Conservation (phyloP, 2,329 filamentous ascomycete species). For the Beauveria medogensis region DNA sequence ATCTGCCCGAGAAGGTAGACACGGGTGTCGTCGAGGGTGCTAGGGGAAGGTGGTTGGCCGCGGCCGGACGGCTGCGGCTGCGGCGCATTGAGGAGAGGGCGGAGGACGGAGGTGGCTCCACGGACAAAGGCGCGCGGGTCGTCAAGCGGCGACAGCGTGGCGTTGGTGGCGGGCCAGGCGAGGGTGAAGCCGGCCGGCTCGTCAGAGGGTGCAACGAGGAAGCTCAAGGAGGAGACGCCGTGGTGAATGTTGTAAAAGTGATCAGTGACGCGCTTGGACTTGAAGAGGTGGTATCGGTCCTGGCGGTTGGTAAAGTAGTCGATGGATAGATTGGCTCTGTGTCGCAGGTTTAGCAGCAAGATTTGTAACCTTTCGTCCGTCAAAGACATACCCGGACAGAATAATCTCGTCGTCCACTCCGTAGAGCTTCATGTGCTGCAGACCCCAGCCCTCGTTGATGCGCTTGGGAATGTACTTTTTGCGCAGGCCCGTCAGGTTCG, state of each 20-base stretch:
- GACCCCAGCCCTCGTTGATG: constrained; percentile 95
- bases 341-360: constrained; percentile 13
- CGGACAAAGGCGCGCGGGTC: constrained; percentile 61
- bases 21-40: constrained; percentile 47
- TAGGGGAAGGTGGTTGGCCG: constrained; percentile 8
- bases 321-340: constrained; percentile 71
- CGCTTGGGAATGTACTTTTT: constrained; percentile 79
- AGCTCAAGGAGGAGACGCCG: constrained; percentile 73
- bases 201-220: constrained; percentile 59
- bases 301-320: constrained; percentile 97
- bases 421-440: constrained; percentile 99
- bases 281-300: constrained; percentile 89
- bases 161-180: constrained; percentile 69
- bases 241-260: constrained; percentile 75
- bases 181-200: constrained; percentile 50
- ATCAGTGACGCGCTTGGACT: constrained; percentile 67
- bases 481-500: constrained; percentile 79
- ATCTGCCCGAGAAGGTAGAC: constrained; percentile 86
- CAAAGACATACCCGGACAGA: constrained; percentile 64
- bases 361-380: neutral
- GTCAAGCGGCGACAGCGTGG: constrained; percentile 65
- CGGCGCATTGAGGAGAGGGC: constrained; percentile 50
- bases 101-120: constrained; percentile 58
- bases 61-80: neutral
- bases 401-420: constrained; percentile 94